phyloP scores from a whole-genome alignment of 2,329 filamentous ascomycete genomes.

The Coleophoma cylindrospora region DNA sequence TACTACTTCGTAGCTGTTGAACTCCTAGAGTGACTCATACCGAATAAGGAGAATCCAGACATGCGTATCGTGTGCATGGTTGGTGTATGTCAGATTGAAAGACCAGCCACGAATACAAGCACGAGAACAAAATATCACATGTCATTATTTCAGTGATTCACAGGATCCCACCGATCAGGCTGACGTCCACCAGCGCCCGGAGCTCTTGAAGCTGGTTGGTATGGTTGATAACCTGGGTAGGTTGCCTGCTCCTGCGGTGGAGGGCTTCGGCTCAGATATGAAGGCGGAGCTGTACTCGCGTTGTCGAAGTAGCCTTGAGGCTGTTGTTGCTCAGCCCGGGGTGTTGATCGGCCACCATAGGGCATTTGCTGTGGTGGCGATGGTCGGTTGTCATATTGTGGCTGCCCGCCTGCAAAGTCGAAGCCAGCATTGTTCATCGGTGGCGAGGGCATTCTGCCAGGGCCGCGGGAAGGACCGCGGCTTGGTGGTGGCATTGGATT shows the following conservation, averaged over 20 bases:
- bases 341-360: conserved; percentile 7
- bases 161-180: conserved; percentile 21
- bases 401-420: conserved; percentile 14
- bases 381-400: background rate
- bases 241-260: conserved; percentile 10
- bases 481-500: conserved; percentile 3
- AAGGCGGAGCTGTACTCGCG: conserved; percentile 10
- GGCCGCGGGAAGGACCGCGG: conserved; percentile 13
- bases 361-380: conserved; percentile 10
- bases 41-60: too few relatives aligned
- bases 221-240: conserved; percentile 19
- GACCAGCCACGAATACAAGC: background rate
- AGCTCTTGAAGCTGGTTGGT: conserved; percentile 7
- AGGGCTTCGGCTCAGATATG: conserved; percentile 18
- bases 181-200: conserved; percentile 8
- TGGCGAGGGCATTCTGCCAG: conserved; percentile 17
- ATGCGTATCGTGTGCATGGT: too few relatives aligned
- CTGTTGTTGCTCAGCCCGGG: conserved; percentile 1
- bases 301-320: conserved; percentile 6
- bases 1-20: too few relatives aligned
- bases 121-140: conserved; percentile 1
- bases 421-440: conserved; percentile 18
- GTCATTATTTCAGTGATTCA: conserved; percentile 8
- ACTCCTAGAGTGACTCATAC: too few relatives aligned
- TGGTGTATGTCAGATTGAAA: too few relatives aligned